Percentiles rank a stretch among this genome's conserved stretches.
These are phyloP conservation scores for Raffaelea ambrosiae DNA, from an alignment of 2,329 filamentous ascomycete genomes.

Conservation along the genomic window DNA sequence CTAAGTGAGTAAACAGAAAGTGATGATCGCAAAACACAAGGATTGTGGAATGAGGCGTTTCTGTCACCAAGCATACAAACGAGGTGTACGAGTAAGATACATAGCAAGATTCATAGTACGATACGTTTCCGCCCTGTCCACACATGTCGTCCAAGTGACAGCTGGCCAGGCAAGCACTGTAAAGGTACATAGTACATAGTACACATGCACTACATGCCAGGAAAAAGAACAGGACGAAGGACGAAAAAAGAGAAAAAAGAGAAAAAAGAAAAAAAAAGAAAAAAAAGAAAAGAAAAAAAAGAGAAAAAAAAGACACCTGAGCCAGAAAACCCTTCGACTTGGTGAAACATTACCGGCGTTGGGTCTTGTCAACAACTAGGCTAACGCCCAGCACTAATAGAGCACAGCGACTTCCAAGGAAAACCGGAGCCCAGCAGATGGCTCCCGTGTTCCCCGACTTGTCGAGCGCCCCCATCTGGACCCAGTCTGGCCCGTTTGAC, in stretches of 20 bases:
- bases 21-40: too few species aligned
- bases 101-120: too few species aligned
- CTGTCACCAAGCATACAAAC: too few species aligned
- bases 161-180: too few species aligned
- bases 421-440: neutral
- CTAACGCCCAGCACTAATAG: neutral
- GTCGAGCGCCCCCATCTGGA: neutral
- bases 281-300: neutral
- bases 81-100: too few species aligned
- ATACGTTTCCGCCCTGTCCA: too few species aligned
- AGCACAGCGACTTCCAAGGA: neutral
- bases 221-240: neutral
- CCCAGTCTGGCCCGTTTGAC: neutral
- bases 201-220: too few species aligned
- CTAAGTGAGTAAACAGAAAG: too few species aligned
- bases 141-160: too few species aligned
- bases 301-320: neutral
- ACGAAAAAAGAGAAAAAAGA: neutral
- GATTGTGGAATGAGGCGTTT: too few species aligned
- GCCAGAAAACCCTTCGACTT: neutral
- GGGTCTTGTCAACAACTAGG: neutral
- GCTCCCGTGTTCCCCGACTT: constrained; percentile 5
- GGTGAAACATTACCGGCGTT: neutral
- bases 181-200: too few species aligned
- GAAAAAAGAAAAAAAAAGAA: neutral